Conservation (phyloP, 2,329 filamentous ascomycete species). For the Ceratocystis diversiconidia region DNA sequence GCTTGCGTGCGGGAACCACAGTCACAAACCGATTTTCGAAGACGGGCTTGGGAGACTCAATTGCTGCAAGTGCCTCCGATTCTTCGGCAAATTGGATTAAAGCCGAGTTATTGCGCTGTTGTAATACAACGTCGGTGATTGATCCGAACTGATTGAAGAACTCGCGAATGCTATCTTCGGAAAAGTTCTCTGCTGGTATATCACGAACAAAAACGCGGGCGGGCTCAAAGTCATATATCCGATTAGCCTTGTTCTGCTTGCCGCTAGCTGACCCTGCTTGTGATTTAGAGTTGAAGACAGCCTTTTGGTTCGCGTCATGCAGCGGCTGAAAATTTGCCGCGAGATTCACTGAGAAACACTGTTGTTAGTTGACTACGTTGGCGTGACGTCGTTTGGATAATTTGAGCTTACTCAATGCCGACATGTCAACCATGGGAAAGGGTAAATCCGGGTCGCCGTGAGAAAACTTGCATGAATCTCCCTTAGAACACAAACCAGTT, state of each 20-base stretch:
- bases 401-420: conserved; percentile 12
- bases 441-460: conserved; percentile 1
- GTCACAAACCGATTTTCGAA: conserved; percentile 81
- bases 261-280: conserved; percentile 25
- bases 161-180: conserved; percentile 46
- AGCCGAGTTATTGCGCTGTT: conserved; percentile 51
- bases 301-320: conserved; percentile 21
- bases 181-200: conserved; percentile 58
- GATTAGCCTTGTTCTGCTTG: conserved; percentile 43
- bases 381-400: neutral
- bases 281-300: conserved; percentile 20
- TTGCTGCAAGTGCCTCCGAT: conserved; percentile 53
- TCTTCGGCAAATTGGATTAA: conserved; percentile 55
- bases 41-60: conserved; percentile 62
- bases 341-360: neutral
- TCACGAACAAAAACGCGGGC: conserved; percentile 62
- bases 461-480: conserved; percentile 10
- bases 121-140: conserved; percentile 50
- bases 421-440: conserved; percentile 3
- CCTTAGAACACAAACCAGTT: conserved; percentile 5
- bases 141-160: conserved; percentile 63
- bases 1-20: conserved; percentile 28
- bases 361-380: neutral
- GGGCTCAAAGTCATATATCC: conserved; percentile 46
- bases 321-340: neutral